phyloP scores from a whole-genome alignment of 2,329 filamentous ascomycete species.

The Purpureocillium takamizusanense region DNA sequence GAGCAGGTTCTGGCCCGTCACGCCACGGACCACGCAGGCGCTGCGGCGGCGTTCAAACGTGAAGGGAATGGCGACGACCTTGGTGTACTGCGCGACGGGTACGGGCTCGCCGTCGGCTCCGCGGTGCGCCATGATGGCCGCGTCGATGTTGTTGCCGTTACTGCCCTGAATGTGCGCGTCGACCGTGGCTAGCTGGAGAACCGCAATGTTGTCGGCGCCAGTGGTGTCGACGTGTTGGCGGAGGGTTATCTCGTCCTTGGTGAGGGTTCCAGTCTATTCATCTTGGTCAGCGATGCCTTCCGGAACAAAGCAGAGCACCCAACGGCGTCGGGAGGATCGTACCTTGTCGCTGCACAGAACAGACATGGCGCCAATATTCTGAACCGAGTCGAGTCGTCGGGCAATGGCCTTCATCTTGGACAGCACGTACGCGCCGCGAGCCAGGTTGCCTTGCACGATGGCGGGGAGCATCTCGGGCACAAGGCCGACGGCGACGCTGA shows the following conservation, averaged over 20 bases:
- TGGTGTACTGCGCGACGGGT: constrained; percentile 12
- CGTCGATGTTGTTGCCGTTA: constrained; percentile 19
- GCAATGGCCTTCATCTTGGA: constrained; percentile 26
- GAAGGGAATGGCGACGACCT: constrained; percentile 13
- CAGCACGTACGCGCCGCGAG: constrained; percentile 15
- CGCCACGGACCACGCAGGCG: constrained; percentile 12
- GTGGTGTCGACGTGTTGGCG: constrained; percentile 11
- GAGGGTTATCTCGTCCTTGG: constrained; percentile 18
- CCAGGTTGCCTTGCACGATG: constrained; percentile 19
- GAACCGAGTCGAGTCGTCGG: constrained; percentile 20
- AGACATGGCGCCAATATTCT: constrained; percentile 19
- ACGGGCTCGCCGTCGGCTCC: constrained; percentile 8
- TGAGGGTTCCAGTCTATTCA: constrained; percentile 16
- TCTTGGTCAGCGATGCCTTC: no score
- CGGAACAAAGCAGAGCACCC: no score
- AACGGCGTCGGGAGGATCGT: not conserved
- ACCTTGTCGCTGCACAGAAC: constrained; percentile 20
- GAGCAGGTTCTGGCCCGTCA: constrained; percentile 14
- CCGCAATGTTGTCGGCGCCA: constrained; percentile 9
- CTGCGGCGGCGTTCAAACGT: constrained; percentile 17
- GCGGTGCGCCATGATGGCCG: constrained; percentile 12
- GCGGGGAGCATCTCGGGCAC: constrained; percentile 20
- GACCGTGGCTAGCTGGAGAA: constrained; percentile 16
- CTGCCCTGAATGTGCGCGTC: constrained; percentile 15
- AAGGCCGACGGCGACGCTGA: constrained; percentile 19